Evolutionary conservation across 768 basidiomycete genomes (phyloP).

Genomic region (Boletus subparvulus): DNA sequence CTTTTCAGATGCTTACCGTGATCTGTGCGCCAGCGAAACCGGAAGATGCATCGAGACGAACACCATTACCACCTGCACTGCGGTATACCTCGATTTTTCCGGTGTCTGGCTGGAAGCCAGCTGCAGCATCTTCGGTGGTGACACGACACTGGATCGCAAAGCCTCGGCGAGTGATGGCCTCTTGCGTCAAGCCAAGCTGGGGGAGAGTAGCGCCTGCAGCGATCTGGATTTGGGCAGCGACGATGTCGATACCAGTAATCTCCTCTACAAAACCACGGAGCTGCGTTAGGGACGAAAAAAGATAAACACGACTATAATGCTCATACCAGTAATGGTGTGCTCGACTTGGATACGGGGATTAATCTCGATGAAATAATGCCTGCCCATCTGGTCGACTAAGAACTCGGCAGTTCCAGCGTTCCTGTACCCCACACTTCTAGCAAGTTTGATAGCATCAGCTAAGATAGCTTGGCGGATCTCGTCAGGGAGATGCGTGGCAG

Average conservation of each 20-base stretch:
- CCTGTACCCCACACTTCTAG: conserved; percentile 89
- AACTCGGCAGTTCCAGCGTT: conserved; percentile 99
- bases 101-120: conserved; percentile 94
- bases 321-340: conserved; percentile 93
- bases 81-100: conserved; percentile 99
- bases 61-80: conserved; percentile 97
- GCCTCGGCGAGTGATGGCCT: conserved; percentile 92
- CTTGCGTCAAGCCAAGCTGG: conserved; percentile 93
- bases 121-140: conserved; percentile 95
- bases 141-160: conserved; percentile 98
- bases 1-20: conserved; percentile 57
- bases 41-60: conserved; percentile 93
- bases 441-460: conserved; percentile 89
- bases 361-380: conserved; percentile 99
- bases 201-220: conserved; percentile 97
- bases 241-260: conserved; percentile 98
- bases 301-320: background rate
- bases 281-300: background rate
- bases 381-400: conserved; percentile 92
- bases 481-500: conserved; percentile 91
- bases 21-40: conserved; percentile 99
- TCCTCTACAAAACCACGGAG: conserved; percentile 67
- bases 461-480: conserved; percentile 88
- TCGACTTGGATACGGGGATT: conserved; percentile 99
- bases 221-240: conserved; percentile 99